phyloP scores from a whole-genome alignment of 2,329 filamentous ascomycete genomes.

The Lojkania enalia region DNA sequence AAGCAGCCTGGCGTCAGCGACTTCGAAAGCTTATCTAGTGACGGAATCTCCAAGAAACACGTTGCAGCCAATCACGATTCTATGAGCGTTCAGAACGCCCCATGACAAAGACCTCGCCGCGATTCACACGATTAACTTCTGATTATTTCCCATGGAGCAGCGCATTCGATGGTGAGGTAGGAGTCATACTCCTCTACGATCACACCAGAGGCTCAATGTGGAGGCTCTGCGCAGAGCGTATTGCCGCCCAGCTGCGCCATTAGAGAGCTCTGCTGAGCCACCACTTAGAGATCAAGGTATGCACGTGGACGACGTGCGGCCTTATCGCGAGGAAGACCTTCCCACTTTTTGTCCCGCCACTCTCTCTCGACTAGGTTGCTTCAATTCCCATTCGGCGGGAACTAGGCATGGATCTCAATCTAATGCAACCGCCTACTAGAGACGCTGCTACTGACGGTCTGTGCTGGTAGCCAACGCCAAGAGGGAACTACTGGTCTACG shows the following conservation, averaged over 20 bases:
- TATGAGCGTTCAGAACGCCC: background rate
- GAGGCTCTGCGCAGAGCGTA: slow-evolving; percentile 7
- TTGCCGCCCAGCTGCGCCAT: slow-evolving; percentile 14
- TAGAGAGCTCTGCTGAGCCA: slow-evolving; percentile 5
- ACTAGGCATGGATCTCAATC: no score
- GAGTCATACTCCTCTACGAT: slow-evolving; percentile 13
- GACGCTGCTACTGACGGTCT: no score
- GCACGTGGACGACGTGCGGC: no score
- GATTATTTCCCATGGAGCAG: slow-evolving; percentile 5
- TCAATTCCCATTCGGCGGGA: no score
- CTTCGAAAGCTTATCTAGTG: slow-evolving; percentile 17
- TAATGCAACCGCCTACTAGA: no score
- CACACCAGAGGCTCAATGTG: slow-evolving; percentile 11
- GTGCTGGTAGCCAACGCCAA: no score
- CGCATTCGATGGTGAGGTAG: background rate
- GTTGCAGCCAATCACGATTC: slow-evolving; percentile 7
- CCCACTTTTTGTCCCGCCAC: no score
- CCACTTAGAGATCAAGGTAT: background rate
- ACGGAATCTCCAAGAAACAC: slow-evolving; percentile 5
- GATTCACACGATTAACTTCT: slow-evolving; percentile 12
- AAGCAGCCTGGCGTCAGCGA: slow-evolving; percentile 20
- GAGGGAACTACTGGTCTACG: no score
- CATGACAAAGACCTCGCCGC: slow-evolving; percentile 5
- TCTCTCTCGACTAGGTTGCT: no score
- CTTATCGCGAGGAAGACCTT: background rate